phyloP scores from a whole-genome alignment of 306 rosid species.

The Cotoneaster glaucophyllus region DNA sequence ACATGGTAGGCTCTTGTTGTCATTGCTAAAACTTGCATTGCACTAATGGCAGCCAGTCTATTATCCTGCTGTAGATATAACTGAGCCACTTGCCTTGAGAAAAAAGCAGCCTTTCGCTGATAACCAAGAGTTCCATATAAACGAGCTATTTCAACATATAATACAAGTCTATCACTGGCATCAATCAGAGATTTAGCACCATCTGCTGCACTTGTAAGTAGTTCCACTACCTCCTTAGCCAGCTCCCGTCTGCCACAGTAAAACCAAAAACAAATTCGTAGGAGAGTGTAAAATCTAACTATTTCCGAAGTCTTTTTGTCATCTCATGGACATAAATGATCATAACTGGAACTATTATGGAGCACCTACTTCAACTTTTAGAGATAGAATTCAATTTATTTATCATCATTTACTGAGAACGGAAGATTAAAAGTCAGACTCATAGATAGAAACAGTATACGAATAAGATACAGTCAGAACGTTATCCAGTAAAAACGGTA shows the following conservation, averaged over 20 bases:
- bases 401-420: background rate
- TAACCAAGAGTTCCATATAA: constrained; percentile 89
- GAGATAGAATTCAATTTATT: background rate
- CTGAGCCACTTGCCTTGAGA: constrained; percentile 95
- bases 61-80: constrained; percentile 91
- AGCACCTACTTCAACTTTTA: background rate
- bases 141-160: constrained; percentile 93
- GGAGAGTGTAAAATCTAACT: background rate
- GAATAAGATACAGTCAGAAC: background rate
- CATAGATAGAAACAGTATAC: background rate
- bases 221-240: constrained; percentile 89
- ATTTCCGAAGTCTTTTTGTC: background rate
- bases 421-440: background rate
- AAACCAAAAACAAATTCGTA: background rate
- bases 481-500: background rate
- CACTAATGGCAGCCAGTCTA: constrained; percentile 92
- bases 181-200: constrained; percentile 96
- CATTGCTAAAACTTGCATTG: constrained; percentile 97
- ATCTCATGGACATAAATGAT: background rate
- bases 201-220: constrained; percentile 87
- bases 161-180: constrained; percentile 82
- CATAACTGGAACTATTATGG: background rate
- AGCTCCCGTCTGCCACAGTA: constrained; percentile 63
- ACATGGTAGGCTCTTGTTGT: constrained; percentile 95
- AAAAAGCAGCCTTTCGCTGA: constrained; percentile 93